Evolutionary conservation across 2,329 filamentous ascomycete species (phyloP), one percentile per base, ranked within the genome.

Genomic region (Hawksworthiomyces lignivorus): DNA sequence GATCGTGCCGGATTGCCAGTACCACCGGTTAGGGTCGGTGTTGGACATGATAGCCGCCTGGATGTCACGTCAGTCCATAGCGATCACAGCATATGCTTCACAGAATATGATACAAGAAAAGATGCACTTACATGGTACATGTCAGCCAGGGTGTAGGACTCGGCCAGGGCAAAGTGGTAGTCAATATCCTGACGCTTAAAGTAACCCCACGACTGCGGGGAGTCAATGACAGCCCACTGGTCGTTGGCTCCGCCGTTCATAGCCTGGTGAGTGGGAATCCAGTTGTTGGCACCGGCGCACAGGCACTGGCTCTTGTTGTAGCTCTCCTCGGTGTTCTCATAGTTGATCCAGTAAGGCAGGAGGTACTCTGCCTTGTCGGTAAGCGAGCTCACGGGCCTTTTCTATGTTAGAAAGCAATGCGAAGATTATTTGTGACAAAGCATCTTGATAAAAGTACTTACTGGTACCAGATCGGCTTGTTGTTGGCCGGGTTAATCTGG

Each of bases 91-190:
- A n/a, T n/a, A n/a, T n/a, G n/a, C n/a, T n/a, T n/a, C n/a, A n/a
- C n/a, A n/a, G n/a, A n/a, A n/a, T n/a, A n/a, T n/a, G n/a, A n/a
- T n/a, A n/a, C n/a, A n/a, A n/a, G n/a, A n/a, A n/a, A n/a, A n/a
- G n/a, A n/a, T n/a, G 12, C 15, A 40, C 45, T 18, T 28, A 51
- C 49, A 29, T 53, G 68, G 47, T 73, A 73, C 67, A 72, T 73
- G 50, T 74, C 70, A 19, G 62, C 70, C 12, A 71, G 54, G 0
- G 71, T 75, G 65, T 68, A 76, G 7, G 63, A 68, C 49, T 77
- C 73, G 5, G 71, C 73, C 50, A 77, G 67, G 19, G 67, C 64
- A 52, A 68, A 76, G 27, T 76, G 72, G 26, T 72, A 65, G 0
- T 72, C 70, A 20, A 76, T 62, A 48, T 76, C 72, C 9, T 62